phyloP scores from a whole-genome alignment of 2,329 filamentous ascomycete species.

The Talaromyces islandicus region DNA sequence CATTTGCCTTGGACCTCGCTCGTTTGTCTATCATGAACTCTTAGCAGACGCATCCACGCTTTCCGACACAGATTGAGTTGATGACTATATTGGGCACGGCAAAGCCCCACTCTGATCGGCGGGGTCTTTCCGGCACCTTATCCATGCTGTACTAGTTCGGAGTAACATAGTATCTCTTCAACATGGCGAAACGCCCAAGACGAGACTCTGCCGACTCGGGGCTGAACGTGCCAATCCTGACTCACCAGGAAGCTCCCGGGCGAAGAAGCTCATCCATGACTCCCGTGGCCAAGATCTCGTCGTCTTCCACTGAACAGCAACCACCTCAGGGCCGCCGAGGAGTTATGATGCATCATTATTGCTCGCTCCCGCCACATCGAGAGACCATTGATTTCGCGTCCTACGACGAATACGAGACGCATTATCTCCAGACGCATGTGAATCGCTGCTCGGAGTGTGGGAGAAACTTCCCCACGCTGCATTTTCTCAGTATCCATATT shows the following conservation, averaged over 20 bases:
- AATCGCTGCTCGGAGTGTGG: conserved; percentile 81
- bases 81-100: neutral
- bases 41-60: neutral
- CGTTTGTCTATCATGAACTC: neutral
- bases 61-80: neutral
- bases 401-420: conserved; percentile 77
- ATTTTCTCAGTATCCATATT: conserved; percentile 77
- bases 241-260: neutral
- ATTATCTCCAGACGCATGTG: conserved; percentile 74
- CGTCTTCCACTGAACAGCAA: conserved; percentile 41
- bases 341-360: conserved; percentile 65
- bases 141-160: neutral
- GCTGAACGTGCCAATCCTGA: conserved; percentile 2
- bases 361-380: conserved; percentile 73
- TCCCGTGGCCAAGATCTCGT: conserved; percentile 46
- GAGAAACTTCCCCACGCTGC: conserved; percentile 80
- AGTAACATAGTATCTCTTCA: neutral
- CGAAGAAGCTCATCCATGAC: neutral
- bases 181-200: conserved; percentile 58
- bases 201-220: conserved; percentile 21
- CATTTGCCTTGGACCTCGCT: neutral
- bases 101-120: neutral
- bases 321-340: conserved; percentile 7
- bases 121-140: neutral
- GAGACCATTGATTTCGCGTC: conserved; percentile 64